These are phyloP conservation scores for Helianthus tuberosus DNA, from an alignment of 129 eudicot species.

Conservation along the genomic window DNA sequence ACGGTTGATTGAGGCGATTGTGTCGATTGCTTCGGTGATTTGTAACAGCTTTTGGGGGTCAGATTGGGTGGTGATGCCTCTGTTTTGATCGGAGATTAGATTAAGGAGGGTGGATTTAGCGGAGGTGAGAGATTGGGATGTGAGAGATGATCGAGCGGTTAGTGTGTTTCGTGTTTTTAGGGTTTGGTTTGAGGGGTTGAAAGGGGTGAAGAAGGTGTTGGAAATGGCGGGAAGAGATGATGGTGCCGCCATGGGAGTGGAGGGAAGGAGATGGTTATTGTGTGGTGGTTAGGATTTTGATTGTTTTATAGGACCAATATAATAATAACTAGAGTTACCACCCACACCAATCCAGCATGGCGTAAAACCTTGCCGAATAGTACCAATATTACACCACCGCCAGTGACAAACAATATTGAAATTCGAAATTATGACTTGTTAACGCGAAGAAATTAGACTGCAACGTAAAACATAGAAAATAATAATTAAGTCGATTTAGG, in stretches of 20 bases:
- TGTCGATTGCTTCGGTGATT: slow-evolving; percentile 65
- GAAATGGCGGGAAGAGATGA: slow-evolving; percentile 67
- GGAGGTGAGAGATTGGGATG: slow-evolving; percentile 61
- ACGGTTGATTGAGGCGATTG: slow-evolving; percentile 49
- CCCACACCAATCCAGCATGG: too few relatives aligned
- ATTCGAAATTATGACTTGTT: too few relatives aligned
- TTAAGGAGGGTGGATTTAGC: slow-evolving; percentile 64
- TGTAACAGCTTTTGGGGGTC: slow-evolving; percentile 61
- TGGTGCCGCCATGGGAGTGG: slow-evolving; percentile 56
- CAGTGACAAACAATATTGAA: too few relatives aligned
- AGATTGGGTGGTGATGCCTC: slow-evolving; percentile 82
- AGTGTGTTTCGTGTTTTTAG: slow-evolving; percentile 29
- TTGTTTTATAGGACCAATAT: neutral
- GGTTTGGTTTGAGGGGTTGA: slow-evolving; percentile 27
- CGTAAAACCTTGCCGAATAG: too few relatives aligned
- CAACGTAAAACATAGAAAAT: too few relatives aligned
- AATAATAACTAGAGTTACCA: too few relatives aligned
- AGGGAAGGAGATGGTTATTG: slow-evolving; percentile 33
- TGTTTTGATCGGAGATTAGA: slow-evolving; percentile 77
- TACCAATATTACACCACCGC: too few relatives aligned
- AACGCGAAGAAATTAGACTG: too few relatives aligned
- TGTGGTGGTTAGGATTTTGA: slow-evolving; percentile 27
- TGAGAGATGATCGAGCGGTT: slow-evolving; percentile 57
- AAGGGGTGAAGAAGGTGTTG: slow-evolving; percentile 22
- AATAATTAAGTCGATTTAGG: too few relatives aligned